Base-by-base conservation (phyloP, 129 eudicot species). In the Saposhnikovia divaricata region DNA sequence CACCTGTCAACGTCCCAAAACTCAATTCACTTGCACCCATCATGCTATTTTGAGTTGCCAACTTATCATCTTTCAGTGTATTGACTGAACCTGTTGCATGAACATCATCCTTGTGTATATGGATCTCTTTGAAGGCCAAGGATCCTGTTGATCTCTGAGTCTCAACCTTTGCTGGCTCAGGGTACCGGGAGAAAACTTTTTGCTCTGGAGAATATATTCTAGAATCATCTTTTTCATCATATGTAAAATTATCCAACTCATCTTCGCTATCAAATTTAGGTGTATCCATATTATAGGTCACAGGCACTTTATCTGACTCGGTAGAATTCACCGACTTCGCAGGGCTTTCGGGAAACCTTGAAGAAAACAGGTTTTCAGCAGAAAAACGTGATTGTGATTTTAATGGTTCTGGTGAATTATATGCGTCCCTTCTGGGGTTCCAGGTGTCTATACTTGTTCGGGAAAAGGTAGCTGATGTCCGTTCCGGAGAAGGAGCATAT, bases 1-100 rank as follows among this genome's bases (percentile, higher is more conserved):
- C 96, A 80, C 96, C 98, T n/a, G 88, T 83, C 81, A 91, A 83
- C 53, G 85, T 69, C 63, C 88, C 90, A 53, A 87, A 88, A 38
- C 85, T 88, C 80, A 93, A 79, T 73, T 81, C 83, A 42, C 74
- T 77, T 42, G 79, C 92, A 19, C 53, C 77, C 57, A 85, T 87
- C 43, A 80, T 72, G 70, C 70, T 79, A 9, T 84, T 18, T 61
- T 19, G 82, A 79, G 72, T 34, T 50, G 47, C 68, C 68, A 59
- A 59, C 5, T 31, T 57, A 57, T 57, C 66, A 57, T 9, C 66
- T 57, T 57, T n/a, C 38, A 3, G n/a, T 7, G 23, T 13, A 71
- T 69, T 77, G 13, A 43, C 44, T 55, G 63, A 39, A 3, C 74
- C 75, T 38, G 79, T 75, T 39, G 80, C 77, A 19, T 48, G 85